Evolutionary conservation across 495 filamentous ascomycete genomes (phyloP), one percentile per base, ranked within the genome.

Genomic region (Hypoxylon subgilvum): DNA sequence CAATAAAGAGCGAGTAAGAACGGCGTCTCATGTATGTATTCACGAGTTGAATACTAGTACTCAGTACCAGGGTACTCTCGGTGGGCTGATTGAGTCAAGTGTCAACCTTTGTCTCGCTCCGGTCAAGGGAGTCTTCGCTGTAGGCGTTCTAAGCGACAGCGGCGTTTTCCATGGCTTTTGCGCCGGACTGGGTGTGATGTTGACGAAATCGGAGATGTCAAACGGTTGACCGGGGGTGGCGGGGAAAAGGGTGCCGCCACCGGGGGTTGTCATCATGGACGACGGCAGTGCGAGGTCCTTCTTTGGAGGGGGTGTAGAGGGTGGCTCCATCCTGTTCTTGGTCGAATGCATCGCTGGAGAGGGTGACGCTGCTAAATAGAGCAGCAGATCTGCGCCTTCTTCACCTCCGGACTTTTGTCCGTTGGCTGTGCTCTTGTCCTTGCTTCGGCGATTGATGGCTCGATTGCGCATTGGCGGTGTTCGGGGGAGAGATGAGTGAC

Each of bases 191-290:
- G 95, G 94, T 10, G 94, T 96, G 72, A 97, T 90, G 68, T 99
- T 96, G 54, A 97, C 87, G 69, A 96, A 99, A 69, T 97, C 95
- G 6, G 91, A 86, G 74, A 97, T 96, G 75, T 97, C 94, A 75
- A 97, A 96, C 53, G 84, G 84, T 49, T 82, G 74, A 5, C 77
- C 76, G 1, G 86, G 86, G 2, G 86, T 88, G 38, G 73, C 77
- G 18, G 84, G 80, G 56, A 86, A 85, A 4, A 84, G 76, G 34
- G 75, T 80, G 27, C 77, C 79, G 12, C 86, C 87, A 35, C 87
- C 88, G 4, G 90, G 88, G 5, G 91, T 94, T n/a, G 88, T 87
- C 87, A 92, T 90, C 80, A 91, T 88, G 13, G 92, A 96, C 6
- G 88, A 90, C 14, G 89, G 90, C 23, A 96, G 79, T 9, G 85